phyloP scores from a whole-genome alignment of 2,329 filamentous ascomycete genomes.

The Colletotrichum spinosum region DNA sequence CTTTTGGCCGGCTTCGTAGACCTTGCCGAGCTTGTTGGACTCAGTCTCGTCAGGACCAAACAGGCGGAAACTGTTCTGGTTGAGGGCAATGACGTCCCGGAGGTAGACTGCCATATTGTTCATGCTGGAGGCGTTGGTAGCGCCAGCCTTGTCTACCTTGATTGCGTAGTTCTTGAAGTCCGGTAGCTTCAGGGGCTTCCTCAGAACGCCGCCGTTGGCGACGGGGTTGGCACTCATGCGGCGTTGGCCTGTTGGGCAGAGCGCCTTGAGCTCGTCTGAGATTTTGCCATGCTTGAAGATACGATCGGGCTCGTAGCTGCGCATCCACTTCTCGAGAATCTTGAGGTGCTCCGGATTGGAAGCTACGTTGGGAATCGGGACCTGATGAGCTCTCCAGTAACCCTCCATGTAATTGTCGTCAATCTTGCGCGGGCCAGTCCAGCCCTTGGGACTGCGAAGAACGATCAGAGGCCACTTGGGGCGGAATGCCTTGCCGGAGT shows the following conservation, averaged over 20 bases:
- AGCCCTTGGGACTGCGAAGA: slow-evolving; percentile 82
- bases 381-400: slow-evolving; percentile 84
- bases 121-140: slow-evolving; percentile 72
- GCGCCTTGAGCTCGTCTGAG: slow-evolving; percentile 69
- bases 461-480: slow-evolving; percentile 85
- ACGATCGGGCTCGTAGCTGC: slow-evolving; percentile 78
- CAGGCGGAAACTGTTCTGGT: slow-evolving; percentile 76
- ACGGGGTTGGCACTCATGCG: slow-evolving; percentile 85
- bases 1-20: slow-evolving; percentile 82
- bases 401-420: slow-evolving; percentile 78
- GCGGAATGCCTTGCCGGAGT: slow-evolving; percentile 75
- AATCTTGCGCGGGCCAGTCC: slow-evolving; percentile 80
- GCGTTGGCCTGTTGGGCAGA: slow-evolving; percentile 73
- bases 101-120: slow-evolving; percentile 75
- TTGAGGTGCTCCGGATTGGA: slow-evolving; percentile 75
- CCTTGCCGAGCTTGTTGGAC: slow-evolving; percentile 79
- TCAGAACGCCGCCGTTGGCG: slow-evolving; percentile 76
- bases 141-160: slow-evolving; percentile 70
- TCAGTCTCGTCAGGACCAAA: slow-evolving; percentile 86
- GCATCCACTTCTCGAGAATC: slow-evolving; percentile 81
- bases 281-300: slow-evolving; percentile 75
- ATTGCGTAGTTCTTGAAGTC: slow-evolving; percentile 77
- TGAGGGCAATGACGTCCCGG: slow-evolving; percentile 73
- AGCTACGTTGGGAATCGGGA: slow-evolving; percentile 78
- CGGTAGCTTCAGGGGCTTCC: slow-evolving; percentile 75